Evolutionary conservation across 2,329 filamentous ascomycete species (phyloP).

Genomic region (Blastomyces gilchristii): DNA sequence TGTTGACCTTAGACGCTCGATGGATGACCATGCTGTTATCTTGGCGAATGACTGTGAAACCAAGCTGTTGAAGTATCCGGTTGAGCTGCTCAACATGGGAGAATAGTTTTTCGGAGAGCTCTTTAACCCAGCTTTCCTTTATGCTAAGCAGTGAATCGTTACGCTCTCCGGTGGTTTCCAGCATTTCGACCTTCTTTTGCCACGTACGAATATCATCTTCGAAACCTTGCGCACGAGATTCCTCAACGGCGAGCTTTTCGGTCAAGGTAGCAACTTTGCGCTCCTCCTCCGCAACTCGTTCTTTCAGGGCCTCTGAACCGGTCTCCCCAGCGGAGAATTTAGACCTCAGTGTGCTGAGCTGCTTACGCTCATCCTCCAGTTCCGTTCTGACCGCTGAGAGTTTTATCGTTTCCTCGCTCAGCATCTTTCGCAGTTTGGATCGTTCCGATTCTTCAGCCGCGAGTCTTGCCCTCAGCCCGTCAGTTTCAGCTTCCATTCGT

Average conservation of each 20-base stretch:
- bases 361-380: slow-evolving; percentile 55
- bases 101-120: slow-evolving; percentile 74
- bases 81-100: slow-evolving; percentile 74
- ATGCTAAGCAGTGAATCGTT: slow-evolving; percentile 51
- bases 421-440: slow-evolving; percentile 46
- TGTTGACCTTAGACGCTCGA: slow-evolving; percentile 50
- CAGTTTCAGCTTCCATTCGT: slow-evolving; percentile 49
- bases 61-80: slow-evolving; percentile 73
- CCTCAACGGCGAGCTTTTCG: slow-evolving; percentile 61
- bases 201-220: slow-evolving; percentile 64
- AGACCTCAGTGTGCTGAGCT: slow-evolving; percentile 57
- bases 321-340: slow-evolving; percentile 75
- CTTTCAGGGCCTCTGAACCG: slow-evolving; percentile 67
- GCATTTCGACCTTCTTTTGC: slow-evolving; percentile 46
- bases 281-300: slow-evolving; percentile 66
- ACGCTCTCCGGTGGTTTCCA: slow-evolving; percentile 26
- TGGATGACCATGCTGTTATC: slow-evolving; percentile 65
- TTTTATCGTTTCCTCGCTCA: slow-evolving; percentile 41
- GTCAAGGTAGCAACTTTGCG: slow-evolving; percentile 55
- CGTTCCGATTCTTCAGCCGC: slow-evolving; percentile 43
- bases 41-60: slow-evolving; percentile 68
- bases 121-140: slow-evolving; percentile 63
- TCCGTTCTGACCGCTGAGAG: slow-evolving; percentile 40
- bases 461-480: slow-evolving; percentile 44
- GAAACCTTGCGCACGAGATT: slow-evolving; percentile 63